Evolutionary conservation across 2,329 filamentous ascomycete species (phyloP).

Genomic region (Bipolaris bicolor): DNA sequence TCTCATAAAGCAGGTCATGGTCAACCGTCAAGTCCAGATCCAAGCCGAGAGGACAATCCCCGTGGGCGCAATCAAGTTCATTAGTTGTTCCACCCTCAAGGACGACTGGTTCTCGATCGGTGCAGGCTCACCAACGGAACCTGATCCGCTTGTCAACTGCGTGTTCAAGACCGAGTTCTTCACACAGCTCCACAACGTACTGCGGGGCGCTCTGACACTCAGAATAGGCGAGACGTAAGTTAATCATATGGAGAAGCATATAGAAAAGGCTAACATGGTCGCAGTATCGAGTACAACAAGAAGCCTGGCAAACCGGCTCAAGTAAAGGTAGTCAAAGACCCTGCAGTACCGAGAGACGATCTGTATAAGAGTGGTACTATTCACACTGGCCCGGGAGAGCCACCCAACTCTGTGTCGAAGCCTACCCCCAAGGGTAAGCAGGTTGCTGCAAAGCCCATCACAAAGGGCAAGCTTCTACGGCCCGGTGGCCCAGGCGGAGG

Average conservation of each 20-base stretch:
- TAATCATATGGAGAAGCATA: neutral
- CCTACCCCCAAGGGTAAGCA: conserved; percentile 88
- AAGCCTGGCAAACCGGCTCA: conserved; percentile 91
- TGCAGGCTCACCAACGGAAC: conserved; percentile 85
- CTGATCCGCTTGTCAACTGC: conserved; percentile 92
- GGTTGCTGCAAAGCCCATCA: conserved; percentile 87
- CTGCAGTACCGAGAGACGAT: conserved; percentile 73
- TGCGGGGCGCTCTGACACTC: conserved; percentile 80
- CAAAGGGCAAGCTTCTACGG: conserved; percentile 88
- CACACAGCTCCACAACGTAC: conserved; percentile 81
- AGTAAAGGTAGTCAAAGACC: conserved; percentile 91
- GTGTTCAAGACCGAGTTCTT: conserved; percentile 97
- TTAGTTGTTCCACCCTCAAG: conserved; percentile 78
- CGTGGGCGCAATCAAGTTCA: conserved; percentile 84
- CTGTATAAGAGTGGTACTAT: conserved; percentile 93
- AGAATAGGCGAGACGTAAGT: conserved; percentile 74
- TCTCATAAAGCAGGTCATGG: conserved; percentile 81
- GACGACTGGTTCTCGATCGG: conserved; percentile 98
- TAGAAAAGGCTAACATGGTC: conserved; percentile 29
- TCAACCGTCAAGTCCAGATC: conserved; percentile 83
- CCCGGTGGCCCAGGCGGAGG: conserved; percentile 85
- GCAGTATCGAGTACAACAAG: conserved; percentile 89
- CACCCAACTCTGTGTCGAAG: conserved; percentile 78
- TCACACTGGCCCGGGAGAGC: conserved; percentile 84
- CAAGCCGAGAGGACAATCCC: conserved; percentile 80